Evolutionary conservation across 192 early-diverging fungal genomes (phyloP).

Genomic region (Podila clonocystis): DNA sequence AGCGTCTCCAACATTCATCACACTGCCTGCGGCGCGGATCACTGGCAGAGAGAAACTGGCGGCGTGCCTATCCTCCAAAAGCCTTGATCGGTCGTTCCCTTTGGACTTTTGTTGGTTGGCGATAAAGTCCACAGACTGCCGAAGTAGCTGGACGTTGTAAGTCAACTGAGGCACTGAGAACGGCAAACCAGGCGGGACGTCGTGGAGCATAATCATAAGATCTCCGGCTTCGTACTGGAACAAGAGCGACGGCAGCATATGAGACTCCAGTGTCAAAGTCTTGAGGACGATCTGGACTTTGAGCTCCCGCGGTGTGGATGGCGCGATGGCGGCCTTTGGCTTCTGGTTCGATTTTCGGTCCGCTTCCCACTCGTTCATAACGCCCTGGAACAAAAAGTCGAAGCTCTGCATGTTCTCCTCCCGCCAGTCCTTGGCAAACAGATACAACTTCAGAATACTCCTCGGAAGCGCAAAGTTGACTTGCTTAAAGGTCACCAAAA

Average conservation of each 20-base stretch:
- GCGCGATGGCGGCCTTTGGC: conserved; percentile 9
- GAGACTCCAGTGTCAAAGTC: conserved; percentile 64
- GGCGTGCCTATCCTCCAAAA: conserved; percentile 44
- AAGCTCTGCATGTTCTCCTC: conserved; percentile 69
- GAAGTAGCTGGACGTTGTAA: conserved; percentile 58
- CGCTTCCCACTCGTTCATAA: conserved; percentile 76
- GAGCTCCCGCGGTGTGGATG: conserved; percentile 58
- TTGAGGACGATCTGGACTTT: conserved; percentile 71
- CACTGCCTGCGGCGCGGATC: conserved; percentile 58
- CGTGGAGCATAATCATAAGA: conserved; percentile 61
- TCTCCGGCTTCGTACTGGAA: conserved; percentile 67
- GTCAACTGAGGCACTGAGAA: conserved; percentile 44
- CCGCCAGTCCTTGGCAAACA: conserved; percentile 82
- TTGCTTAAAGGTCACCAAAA: conserved; percentile 58
- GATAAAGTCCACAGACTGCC: conserved; percentile 65
- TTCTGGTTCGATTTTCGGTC: conserved; percentile 43
- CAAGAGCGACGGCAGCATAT: conserved; percentile 71
- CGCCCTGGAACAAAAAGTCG: conserved; percentile 75
- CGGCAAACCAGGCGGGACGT: conserved; percentile 45
- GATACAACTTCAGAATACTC: conserved; percentile 76
- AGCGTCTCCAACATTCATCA: conserved; percentile 44
- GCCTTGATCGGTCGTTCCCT: conserved; percentile 11
- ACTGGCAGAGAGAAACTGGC: conserved; percentile 65
- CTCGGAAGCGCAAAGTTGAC: conserved; percentile 61
- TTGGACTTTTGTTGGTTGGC: conserved; percentile 50